Conservation (phyloP, 192 early-diverging fungal genomes). For the Cetraspora pellucida region DNA sequence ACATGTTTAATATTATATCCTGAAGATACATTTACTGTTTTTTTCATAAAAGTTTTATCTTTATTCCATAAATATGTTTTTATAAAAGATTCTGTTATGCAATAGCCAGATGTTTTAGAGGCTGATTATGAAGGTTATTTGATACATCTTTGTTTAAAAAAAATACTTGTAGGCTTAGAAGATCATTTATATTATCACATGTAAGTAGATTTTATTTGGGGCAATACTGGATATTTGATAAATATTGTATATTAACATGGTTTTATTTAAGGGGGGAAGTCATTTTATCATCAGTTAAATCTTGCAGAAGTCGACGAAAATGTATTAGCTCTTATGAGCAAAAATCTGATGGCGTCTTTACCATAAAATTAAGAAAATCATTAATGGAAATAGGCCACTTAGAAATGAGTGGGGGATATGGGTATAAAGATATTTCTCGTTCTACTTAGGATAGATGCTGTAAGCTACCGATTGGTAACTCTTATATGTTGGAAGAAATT, state of each 20-base stretch:
- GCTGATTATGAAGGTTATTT: conserved; percentile 28
- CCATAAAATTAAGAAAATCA: conserved; percentile 18
- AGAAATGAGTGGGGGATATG: conserved; percentile 29
- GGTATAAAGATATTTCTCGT: conserved; percentile 24
- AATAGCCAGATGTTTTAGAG: conserved; percentile 27
- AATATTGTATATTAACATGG: conserved; percentile 15
- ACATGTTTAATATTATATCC: conserved; percentile 1
- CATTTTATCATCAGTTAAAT: conserved; percentile 26
- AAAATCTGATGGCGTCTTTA: conserved; percentile 20
- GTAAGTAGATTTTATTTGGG: conserved; percentile 30
- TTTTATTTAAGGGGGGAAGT: conserved; percentile 27
- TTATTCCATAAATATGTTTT: conserved; percentile 34
- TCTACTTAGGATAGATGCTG: conserved; percentile 31
- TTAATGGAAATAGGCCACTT: conserved; percentile 28
- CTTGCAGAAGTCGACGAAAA: conserved; percentile 13
- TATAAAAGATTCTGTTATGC: conserved; percentile 23
- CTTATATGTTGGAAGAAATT: conserved; percentile 32
- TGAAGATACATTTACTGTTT: conserved; percentile 28
- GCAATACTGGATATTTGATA: conserved; percentile 25
- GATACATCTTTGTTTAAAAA: conserved; percentile 29
- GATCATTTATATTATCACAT: conserved; percentile 27
- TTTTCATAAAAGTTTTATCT: conserved; percentile 24
- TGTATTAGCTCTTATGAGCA: conserved; percentile 18
- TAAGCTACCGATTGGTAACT: conserved; percentile 26
- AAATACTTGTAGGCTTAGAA: conserved; percentile 26